A percentile compares a stretch with the other conserved stretches of the same genome.
Conservation (phyloP, 441 rosid species). For the Adansonia gregorii region DNA sequence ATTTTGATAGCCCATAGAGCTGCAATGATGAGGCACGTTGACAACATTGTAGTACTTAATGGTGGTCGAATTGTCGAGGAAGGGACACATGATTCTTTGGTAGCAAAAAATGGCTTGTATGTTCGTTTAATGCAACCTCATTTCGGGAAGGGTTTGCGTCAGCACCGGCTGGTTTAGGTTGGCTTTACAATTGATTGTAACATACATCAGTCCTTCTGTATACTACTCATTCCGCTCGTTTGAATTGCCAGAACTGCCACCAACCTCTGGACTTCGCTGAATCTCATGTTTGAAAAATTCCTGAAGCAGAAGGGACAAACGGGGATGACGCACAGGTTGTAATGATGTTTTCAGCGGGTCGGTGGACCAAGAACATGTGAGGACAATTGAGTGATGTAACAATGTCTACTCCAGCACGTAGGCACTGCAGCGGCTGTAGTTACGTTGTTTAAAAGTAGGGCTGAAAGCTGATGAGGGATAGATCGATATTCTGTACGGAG, state of each 20-base stretch:
- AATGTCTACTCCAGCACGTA: slow-evolving; percentile 17
- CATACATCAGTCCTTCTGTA: slow-evolving; percentile 35
- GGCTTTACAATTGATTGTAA: slow-evolving; percentile 29
- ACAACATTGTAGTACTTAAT: slow-evolving; percentile 92
- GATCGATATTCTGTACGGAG: slow-evolving; percentile 73
- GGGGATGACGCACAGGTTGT: slow-evolving; percentile 34
- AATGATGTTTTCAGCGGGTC: slow-evolving; percentile 27
- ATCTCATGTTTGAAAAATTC: slow-evolving; percentile 14
- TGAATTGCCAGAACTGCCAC: slow-evolving; percentile 30
- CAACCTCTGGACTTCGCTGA: slow-evolving; percentile 6
- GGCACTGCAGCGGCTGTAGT: slow-evolving; percentile 28
- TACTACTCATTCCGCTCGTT: slow-evolving; percentile 33
- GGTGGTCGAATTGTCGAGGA: slow-evolving; percentile 95
- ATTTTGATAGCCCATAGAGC: slow-evolving; percentile 92
- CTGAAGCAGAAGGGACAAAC: slow-evolving; percentile 19
- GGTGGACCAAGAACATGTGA: slow-evolving; percentile 21
- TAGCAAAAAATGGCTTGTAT: slow-evolving; percentile 87
- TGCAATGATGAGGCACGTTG: slow-evolving; percentile 95
- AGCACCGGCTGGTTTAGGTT: slow-evolving; percentile 74
- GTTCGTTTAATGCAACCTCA: slow-evolving; percentile 95
- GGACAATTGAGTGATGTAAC: slow-evolving; percentile 32
- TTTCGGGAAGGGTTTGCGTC: slow-evolving; percentile 91
- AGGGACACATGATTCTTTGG: slow-evolving; percentile 82
- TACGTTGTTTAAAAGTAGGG: slow-evolving; percentile 41
- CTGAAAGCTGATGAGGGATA: slow-evolving; percentile 33